Conservation (phyloP, 768 basidiomycete genomes). For the Termitomyces sp. region DNA sequence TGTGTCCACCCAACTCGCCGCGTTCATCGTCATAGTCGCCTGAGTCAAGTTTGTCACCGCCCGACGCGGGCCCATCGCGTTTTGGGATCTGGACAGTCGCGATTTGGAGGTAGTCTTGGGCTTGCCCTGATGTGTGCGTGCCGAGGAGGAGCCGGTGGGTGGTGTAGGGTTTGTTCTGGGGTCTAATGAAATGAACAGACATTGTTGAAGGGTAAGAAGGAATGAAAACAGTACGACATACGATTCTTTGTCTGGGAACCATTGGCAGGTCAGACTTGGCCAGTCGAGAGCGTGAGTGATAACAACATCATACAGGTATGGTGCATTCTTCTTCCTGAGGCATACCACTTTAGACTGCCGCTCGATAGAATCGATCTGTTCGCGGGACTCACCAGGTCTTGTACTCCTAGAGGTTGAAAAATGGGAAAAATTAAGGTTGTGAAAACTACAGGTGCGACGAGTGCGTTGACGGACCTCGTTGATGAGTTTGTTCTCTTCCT, state of each 20-base stretch:
- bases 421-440: not conserved
- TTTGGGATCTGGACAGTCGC: constrained; percentile 93
- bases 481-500: constrained; percentile 85
- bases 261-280: constrained; percentile 97
- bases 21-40: constrained; percentile 86
- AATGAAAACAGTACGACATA: constrained; percentile 31
- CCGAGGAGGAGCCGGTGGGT: constrained; percentile 92
- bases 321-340: constrained; percentile 91
- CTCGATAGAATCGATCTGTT: not conserved
- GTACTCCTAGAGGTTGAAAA: constrained; percentile 52
- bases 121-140: constrained; percentile 94
- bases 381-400: constrained; percentile 64
- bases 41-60: constrained; percentile 74
- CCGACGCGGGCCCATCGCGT: constrained; percentile 52
- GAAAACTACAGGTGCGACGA: not conserved
- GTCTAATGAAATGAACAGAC: constrained; percentile 39
- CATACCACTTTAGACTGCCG: constrained; percentile 2
- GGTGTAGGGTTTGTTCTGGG: constrained; percentile 89
- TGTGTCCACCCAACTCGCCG: constrained; percentile 92
- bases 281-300: constrained; percentile 97
- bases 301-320: constrained; percentile 95
- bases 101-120: constrained; percentile 93
- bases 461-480: constrained; percentile 59
- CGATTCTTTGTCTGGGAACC: constrained; percentile 98
- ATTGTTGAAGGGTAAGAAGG: not conserved